phyloP scores from a whole-genome alignment of 495 filamentous ascomycete species.

The Hypoxylon lienhwacheense region DNA sequence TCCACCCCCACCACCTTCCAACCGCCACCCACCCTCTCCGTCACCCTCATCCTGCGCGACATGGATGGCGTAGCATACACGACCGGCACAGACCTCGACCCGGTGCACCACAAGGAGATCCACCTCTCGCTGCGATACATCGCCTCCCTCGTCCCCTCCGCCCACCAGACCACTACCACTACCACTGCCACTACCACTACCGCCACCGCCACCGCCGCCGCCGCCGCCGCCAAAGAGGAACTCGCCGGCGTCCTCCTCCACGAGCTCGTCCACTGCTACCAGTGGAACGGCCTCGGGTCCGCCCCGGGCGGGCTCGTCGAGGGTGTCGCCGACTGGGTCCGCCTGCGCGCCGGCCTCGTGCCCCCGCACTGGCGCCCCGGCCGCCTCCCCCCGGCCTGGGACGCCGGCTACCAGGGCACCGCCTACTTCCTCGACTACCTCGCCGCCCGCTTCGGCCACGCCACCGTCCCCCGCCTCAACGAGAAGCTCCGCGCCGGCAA shows the following conservation, averaged over 20 bases:
- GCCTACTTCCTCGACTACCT: slow-evolving; percentile 87
- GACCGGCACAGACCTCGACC: slow-evolving; percentile 75
- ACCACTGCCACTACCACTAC: too few species aligned
- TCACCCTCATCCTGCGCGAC: slow-evolving; percentile 81
- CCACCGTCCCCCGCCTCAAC: slow-evolving; percentile 74
- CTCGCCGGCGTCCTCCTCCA: slow-evolving; percentile 83
- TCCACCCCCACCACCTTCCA: slow-evolving; percentile 56
- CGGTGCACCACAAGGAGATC: slow-evolving; percentile 94
- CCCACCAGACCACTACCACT: slow-evolving; percentile 46
- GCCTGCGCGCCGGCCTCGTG: slow-evolving; percentile 68
- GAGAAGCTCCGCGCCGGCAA: slow-evolving; percentile 60
- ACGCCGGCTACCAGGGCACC: slow-evolving; percentile 89
- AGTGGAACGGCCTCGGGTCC: slow-evolving; percentile 67
- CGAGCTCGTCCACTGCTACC: slow-evolving; percentile 96
- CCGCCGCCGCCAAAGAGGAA: too few species aligned
- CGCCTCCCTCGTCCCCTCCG: slow-evolving; percentile 41
- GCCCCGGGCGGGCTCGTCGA: slow-evolving; percentile 83
- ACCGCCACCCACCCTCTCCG: slow-evolving; percentile 63
- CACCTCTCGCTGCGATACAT: slow-evolving; percentile 85
- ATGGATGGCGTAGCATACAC: slow-evolving; percentile 90
- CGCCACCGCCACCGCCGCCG: too few species aligned
- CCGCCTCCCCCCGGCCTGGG: slow-evolving; percentile 66
- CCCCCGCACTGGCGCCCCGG: slow-evolving; percentile 84
- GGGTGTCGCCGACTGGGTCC: slow-evolving; percentile 92
- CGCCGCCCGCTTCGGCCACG: slow-evolving; percentile 64